Percentiles rank a stretch among this genome's conserved stretches.
Conservation (phyloP, 2,329 filamentous ascomycete species). For the Clonostachys sp. region DNA sequence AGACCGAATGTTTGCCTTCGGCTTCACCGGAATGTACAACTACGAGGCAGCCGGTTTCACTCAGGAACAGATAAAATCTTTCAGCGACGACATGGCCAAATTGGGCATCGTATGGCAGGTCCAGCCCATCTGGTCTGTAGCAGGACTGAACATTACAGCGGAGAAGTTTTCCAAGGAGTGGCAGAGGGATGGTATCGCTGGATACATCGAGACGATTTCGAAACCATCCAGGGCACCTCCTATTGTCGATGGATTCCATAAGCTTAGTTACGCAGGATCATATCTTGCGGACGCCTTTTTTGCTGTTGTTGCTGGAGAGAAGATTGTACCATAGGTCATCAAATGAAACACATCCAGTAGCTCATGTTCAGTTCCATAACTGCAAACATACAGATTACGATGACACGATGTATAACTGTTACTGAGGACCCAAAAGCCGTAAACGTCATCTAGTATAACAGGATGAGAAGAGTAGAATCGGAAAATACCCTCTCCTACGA, state of each 20-base stretch:
- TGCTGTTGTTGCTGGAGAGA: constrained; percentile 18
- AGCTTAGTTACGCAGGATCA: constrained; percentile 23
- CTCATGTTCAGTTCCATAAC: too few species aligned
- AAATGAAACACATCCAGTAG: background rate
- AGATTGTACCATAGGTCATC: constrained; percentile 1
- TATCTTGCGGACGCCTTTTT: constrained; percentile 30
- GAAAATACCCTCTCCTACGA: too few species aligned
- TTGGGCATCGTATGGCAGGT: constrained; percentile 32
- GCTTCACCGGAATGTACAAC: constrained; percentile 28
- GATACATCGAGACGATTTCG: constrained; percentile 15
- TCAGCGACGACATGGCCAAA: constrained; percentile 25
- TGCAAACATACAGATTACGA: too few species aligned
- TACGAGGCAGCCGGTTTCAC: constrained; percentile 25
- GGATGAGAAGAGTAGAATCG: too few species aligned
- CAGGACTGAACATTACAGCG: constrained; percentile 24
- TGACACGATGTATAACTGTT: too few species aligned
- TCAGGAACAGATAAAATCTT: constrained; percentile 17
- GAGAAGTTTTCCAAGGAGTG: constrained; percentile 24
- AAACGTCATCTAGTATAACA: too few species aligned
- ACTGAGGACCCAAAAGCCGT: too few species aligned
- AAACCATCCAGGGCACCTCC: constrained; percentile 15
- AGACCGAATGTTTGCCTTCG: constrained; percentile 28
- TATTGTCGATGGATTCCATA: constrained; percentile 25
- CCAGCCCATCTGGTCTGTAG: constrained; percentile 29
- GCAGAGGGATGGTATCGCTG: constrained; percentile 25